Conservation (phyloP, 768 basidiomycete species). For the Suillus hirtellus region DNA sequence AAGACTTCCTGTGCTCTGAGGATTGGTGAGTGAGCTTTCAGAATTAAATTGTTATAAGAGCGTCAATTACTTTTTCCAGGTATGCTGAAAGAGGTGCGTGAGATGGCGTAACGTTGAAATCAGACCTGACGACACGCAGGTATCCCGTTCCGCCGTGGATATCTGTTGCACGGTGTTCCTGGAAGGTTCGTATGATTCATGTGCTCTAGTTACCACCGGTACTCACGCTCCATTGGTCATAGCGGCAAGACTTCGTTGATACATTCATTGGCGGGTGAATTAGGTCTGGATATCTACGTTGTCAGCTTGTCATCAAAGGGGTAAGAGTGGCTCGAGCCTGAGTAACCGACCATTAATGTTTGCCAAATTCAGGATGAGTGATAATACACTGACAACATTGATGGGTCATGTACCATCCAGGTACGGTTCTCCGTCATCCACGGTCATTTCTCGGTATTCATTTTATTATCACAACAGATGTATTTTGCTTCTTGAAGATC, state of each 20-base stretch:
- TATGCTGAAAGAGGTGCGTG: constrained; percentile 84
- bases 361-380: constrained; percentile 68
- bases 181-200: constrained; percentile 56
- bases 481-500: constrained; percentile 91
- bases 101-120: constrained; percentile 19
- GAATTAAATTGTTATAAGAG: constrained; percentile 23
- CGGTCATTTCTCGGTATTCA: constrained; percentile 17
- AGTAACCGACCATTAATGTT: background rate
- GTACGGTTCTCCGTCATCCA: constrained; percentile 36
- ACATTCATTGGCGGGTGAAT: constrained; percentile 81
- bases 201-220: constrained; percentile 7
- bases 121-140: constrained; percentile 43
- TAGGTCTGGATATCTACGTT: constrained; percentile 89
- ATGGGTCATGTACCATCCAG: constrained; percentile 88
- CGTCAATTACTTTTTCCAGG: constrained; percentile 44
- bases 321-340: constrained; percentile 41
- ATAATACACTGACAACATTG: constrained; percentile 81
- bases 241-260: constrained; percentile 88
- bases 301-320: constrained; percentile 87
- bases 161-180: constrained; percentile 82
- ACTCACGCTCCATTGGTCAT: constrained; percentile 19
- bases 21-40: constrained; percentile 64
- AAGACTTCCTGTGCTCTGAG: constrained; percentile 80
- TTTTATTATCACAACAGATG: constrained; percentile 50
- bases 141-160: constrained; percentile 86